A percentile compares a stretch with the other conserved stretches of the same genome.
Conservation (phyloP, 495 filamentous ascomycete species). For the Rhypophila decipiens region DNA sequence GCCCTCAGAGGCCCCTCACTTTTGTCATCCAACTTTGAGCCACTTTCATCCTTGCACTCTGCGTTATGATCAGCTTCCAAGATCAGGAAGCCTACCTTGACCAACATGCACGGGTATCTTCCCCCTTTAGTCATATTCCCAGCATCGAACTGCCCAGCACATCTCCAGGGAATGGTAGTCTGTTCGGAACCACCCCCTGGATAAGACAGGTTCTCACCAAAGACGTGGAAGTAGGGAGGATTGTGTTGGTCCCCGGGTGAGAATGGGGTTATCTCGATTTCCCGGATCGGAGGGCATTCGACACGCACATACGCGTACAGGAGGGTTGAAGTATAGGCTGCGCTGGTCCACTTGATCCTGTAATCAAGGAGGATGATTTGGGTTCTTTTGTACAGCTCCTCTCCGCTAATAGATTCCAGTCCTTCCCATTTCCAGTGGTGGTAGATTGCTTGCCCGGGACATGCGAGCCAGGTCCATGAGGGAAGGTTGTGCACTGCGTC, state of each 20-base stretch:
- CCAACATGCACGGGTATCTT: background rate
- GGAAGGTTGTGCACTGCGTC: background rate
- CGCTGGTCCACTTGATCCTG: background rate
- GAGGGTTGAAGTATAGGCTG: background rate
- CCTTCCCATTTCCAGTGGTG: background rate
- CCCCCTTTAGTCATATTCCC: background rate
- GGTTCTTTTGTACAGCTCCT: background rate
- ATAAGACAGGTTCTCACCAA: background rate
- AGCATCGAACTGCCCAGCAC: background rate
- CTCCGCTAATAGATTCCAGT: background rate
- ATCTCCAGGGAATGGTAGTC: background rate
- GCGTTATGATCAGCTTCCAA: too few relatives aligned
- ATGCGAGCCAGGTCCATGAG: background rate
- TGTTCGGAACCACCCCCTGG: background rate
- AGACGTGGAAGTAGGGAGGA: background rate
- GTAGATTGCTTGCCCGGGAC: background rate
- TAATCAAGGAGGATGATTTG: background rate
- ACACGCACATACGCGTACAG: background rate
- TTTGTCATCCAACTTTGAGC: too few relatives aligned
- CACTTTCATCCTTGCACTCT: too few relatives aligned
- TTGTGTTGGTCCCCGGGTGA: background rate
- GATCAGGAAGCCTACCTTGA: too few relatives aligned
- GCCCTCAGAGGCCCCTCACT: too few relatives aligned
- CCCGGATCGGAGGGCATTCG: background rate
- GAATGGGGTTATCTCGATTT: background rate